These are phyloP conservation scores for Telfairia occidentalis DNA, from an alignment of 331 rosid species.

Conservation along the genomic window DNA sequence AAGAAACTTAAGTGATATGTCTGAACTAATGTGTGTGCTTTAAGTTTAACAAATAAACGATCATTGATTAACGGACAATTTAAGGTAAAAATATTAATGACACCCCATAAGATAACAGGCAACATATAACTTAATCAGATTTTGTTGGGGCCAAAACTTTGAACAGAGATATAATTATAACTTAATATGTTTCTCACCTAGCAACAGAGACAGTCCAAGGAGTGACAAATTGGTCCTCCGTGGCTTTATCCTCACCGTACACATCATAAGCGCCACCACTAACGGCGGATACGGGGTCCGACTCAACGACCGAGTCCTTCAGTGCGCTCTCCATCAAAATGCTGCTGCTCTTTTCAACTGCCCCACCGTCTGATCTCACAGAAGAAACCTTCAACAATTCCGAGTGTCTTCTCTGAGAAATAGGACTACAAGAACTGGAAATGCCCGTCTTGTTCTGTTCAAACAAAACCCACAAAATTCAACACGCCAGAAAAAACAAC, in stretches of 20 bases:
- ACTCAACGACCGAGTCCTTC: conserved; percentile 32
- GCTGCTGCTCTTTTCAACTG: conserved; percentile 43
- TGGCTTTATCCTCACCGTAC: conserved; percentile 60
- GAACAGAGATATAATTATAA: background rate
- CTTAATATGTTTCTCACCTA: conserved; percentile 29
- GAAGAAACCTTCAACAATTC: conserved; percentile 35
- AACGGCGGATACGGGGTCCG: conserved; percentile 20
- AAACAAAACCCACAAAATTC: conserved; percentile 4
- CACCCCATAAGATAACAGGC: background rate
- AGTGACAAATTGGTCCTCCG: conserved; percentile 60
- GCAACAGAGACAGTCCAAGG: conserved; percentile 91
- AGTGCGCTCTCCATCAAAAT: conserved; percentile 27
- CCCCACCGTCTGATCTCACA: conserved; percentile 26
- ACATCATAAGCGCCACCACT: conserved; percentile 56
- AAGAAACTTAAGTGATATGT: too few relatives aligned
- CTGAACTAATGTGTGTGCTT: too few relatives aligned
- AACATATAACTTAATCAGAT: background rate
- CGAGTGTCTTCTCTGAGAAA: conserved; percentile 28
- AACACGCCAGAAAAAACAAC: background rate
- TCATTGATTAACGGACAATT: background rate
- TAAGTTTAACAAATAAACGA: background rate
- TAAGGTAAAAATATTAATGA: background rate
- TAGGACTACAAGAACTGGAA: conserved; percentile 22
- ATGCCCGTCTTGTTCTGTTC: conserved; percentile 34
- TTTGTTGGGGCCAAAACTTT: background rate